Percentiles rank a stretch among this genome's conserved stretches.
Evolutionary conservation across 1,284 basidiomycete species (phyloP).

Genomic region (Psilocybe mexicana): DNA sequence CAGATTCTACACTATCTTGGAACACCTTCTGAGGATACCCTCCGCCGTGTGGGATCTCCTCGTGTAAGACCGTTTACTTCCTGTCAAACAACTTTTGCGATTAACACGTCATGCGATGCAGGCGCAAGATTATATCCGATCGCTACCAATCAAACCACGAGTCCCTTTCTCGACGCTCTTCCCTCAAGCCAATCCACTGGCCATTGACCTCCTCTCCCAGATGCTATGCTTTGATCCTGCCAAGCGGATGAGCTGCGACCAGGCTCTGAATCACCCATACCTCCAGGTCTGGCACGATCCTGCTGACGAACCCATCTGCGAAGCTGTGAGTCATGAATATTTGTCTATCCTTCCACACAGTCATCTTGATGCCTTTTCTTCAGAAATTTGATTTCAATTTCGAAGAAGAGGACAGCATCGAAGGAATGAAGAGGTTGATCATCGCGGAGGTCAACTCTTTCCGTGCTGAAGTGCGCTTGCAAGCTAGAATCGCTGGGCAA

Average conservation of each 20-base stretch:
- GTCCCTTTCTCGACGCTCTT: constrained; percentile 92
- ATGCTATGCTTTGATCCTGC: constrained; percentile 97
- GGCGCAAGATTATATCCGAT: constrained; percentile 98
- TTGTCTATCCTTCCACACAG: neutral
- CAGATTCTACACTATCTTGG: constrained; percentile 98
- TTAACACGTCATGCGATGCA: constrained; percentile 30
- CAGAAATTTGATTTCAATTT: constrained; percentile 98
- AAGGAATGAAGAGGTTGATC: constrained; percentile 97
- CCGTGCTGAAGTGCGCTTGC: constrained; percentile 80
- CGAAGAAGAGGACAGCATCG: constrained; percentile 93
- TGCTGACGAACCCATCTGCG: constrained; percentile 85
- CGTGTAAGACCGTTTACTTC: constrained; percentile 49
- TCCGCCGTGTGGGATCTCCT: constrained; percentile 92
- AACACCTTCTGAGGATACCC: constrained; percentile 94
- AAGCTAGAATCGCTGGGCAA: constrained; percentile 69
- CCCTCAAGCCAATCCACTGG: constrained; percentile 91
- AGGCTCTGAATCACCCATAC: constrained; percentile 95
- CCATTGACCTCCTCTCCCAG: constrained; percentile 89
- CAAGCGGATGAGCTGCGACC: constrained; percentile 93
- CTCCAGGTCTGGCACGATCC: constrained; percentile 94
- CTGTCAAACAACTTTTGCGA: neutral
- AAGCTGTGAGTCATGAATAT: constrained; percentile 45
- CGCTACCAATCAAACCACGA: constrained; percentile 93
- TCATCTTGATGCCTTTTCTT: neutral
- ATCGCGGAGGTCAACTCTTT: constrained; percentile 92